A percentile compares a stretch with the other conserved stretches of the same genome.
Conservation (phyloP, 352 stramenopile genomes). For the Plasmopara viticola region DNA sequence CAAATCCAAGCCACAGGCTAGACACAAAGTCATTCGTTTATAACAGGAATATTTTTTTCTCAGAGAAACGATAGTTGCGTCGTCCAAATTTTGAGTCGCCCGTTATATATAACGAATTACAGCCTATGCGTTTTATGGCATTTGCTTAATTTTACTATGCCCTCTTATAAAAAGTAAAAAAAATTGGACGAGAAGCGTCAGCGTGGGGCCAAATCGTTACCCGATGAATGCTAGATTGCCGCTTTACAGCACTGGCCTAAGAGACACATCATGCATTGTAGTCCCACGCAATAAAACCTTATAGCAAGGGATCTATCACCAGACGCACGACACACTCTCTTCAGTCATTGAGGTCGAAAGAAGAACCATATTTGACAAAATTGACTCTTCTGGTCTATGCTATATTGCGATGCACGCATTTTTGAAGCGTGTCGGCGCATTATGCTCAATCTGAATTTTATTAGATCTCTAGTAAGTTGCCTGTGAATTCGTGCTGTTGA, state of each 20-base stretch:
- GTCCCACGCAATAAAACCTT: neutral
- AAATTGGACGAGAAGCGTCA: neutral
- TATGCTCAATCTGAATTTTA: neutral
- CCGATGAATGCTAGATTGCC: neutral
- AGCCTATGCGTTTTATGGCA: no score
- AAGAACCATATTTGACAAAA: neutral
- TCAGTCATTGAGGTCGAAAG: neutral
- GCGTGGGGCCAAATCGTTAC: neutral
- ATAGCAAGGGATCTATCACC: neutral
- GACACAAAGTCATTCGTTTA: no score
- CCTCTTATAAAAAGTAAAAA: neutral
- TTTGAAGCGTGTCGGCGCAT: neutral
- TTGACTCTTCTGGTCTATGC: neutral
- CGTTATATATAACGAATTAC: no score
- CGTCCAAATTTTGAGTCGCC: no score
- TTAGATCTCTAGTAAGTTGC: neutral
- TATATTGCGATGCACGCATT: neutral
- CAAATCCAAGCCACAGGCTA: no score
- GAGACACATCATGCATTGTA: neutral
- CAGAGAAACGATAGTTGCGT: no score
- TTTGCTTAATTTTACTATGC: no score
- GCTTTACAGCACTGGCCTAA: neutral
- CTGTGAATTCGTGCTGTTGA: neutral
- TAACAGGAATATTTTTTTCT: no score
- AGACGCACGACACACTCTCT: neutral